These are phyloP conservation scores for Capsella bursapastoris DNA, from an alignment of 345 rosid genomes.

Conservation along the genomic window DNA sequence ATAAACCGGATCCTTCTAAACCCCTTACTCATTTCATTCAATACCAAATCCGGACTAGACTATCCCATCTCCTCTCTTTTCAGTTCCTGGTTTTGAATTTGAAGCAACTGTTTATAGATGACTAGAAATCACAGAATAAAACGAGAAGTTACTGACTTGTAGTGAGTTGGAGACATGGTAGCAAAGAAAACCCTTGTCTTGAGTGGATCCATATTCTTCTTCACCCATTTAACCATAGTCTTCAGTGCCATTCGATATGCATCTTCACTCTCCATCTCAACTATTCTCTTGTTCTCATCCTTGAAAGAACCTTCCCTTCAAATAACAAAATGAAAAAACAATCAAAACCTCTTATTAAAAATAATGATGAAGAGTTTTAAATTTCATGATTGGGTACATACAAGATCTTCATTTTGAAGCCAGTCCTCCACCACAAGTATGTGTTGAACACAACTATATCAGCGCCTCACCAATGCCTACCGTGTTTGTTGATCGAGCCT, in stretches of 20 bases:
- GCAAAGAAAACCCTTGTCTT: slow-evolving; percentile 85
- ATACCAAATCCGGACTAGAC: not conserved
- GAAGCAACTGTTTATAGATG: not conserved
- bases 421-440: slow-evolving; percentile 95
- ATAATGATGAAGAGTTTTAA: not conserved
- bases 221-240: slow-evolving; percentile 80
- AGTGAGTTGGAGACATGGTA: slow-evolving; percentile 90
- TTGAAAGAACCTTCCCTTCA: slow-evolving; percentile 79
- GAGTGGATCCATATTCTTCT: slow-evolving; percentile 68
- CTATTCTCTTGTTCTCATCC: slow-evolving; percentile 62
- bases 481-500: slow-evolving; percentile 80
- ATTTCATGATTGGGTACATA: slow-evolving; percentile 30
- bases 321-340: slow-evolving; percentile 9
- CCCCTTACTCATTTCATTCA: not conserved
- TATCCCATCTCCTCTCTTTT: not conserved
- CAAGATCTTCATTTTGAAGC: slow-evolving; percentile 75
- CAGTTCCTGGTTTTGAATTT: not conserved
- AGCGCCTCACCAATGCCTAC: slow-evolving; percentile 76
- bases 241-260: slow-evolving; percentile 82
- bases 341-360: slow-evolving; percentile 5
- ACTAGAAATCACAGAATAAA: not conserved
- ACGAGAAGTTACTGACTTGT: slow-evolving; percentile 51
- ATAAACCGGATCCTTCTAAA: not conserved
- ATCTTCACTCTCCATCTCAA: slow-evolving; percentile 66
- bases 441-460: slow-evolving; percentile 83